A percentile compares a stretch with the other conserved stretches of the same genome.
These are phyloP conservation scores for Syncephalastrum contaminatum DNA, from an alignment of 371 early-diverging fungal genomes.

Conservation along the genomic window DNA sequence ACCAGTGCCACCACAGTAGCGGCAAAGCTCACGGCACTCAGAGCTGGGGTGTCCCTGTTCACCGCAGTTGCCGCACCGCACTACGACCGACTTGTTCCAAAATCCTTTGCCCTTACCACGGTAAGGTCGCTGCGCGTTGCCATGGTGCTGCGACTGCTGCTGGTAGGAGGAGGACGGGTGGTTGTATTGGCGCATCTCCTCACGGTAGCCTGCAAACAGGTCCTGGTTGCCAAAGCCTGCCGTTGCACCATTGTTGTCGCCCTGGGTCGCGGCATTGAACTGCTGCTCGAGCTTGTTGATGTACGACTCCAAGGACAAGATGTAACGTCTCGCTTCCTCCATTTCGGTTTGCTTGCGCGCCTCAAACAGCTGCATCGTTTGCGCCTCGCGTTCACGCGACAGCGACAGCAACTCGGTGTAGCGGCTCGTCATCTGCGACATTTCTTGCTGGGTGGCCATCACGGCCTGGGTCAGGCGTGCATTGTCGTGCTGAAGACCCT, in stretches of 20 bases:
- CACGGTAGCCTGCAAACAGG: conserved; percentile 18
- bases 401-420: conserved; percentile 12
- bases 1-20: conserved; percentile 37
- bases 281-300: conserved; percentile 17
- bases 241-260: conserved; percentile 12
- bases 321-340: conserved; percentile 46
- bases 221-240: conserved; percentile 26
- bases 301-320: conserved; percentile 39
- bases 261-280: conserved; percentile 4
- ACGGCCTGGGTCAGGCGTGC: conserved; percentile 8
- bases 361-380: conserved; percentile 21
- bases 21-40: conserved; percentile 43
- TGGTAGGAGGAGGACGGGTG: background rate
- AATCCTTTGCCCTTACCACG: conserved; percentile 2
- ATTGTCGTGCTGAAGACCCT: conserved; percentile 14
- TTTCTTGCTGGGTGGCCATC: conserved; percentile 15
- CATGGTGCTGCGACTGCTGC: background rate
- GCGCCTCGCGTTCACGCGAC: conserved; percentile 13
- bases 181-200: conserved; percentile 15
- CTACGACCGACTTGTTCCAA: conserved; percentile 9
- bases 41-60: conserved; percentile 50
- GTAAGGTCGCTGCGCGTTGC: conserved; percentile 1
- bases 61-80: conserved; percentile 56
- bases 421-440: conserved; percentile 11
- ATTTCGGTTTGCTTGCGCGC: conserved; percentile 49